Percentiles rank a stretch among this genome's conserved stretches.
Evolutionary conservation across 495 filamentous ascomycete genomes (phyloP).

Genomic region (Penicillium turbatum): DNA sequence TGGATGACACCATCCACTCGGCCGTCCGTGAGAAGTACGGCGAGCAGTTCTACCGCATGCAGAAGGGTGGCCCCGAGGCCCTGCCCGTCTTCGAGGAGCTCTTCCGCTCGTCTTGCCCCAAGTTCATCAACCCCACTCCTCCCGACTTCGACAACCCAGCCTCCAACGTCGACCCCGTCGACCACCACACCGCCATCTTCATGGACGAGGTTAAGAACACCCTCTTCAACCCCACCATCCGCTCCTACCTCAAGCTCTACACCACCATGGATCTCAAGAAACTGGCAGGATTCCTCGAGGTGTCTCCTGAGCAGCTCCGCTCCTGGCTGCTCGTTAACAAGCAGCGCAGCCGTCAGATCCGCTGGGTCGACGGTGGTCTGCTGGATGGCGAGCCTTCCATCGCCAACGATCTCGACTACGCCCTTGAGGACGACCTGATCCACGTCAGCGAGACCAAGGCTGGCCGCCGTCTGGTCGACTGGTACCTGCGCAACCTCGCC

Average conservation of each 20-base stretch:
- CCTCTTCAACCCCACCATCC: constrained; percentile 83
- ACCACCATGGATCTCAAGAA: constrained; percentile 99
- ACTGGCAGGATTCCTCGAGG: constrained; percentile 92
- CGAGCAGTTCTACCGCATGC: constrained; percentile 91
- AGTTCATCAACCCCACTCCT: constrained; percentile 97
- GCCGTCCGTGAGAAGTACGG: constrained; percentile 97
- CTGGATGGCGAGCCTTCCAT: constrained; percentile 89
- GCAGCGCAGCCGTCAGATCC: constrained; percentile 92
- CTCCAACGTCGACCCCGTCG: constrained; percentile 90
- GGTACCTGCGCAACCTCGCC: constrained; percentile 95
- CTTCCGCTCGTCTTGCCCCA: constrained; percentile 92
- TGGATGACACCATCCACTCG: constrained; percentile 98
- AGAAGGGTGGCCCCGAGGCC: constrained; percentile 90
- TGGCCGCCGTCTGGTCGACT: constrained; percentile 92
- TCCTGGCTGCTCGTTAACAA: constrained; percentile 93
- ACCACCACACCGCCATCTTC: constrained; percentile 95
- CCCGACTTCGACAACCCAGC: constrained; percentile 95
- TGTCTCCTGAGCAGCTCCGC: constrained; percentile 86
- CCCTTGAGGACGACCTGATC: constrained; percentile 93
- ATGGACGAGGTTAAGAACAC: constrained; percentile 99
- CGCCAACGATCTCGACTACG: constrained; percentile 92
- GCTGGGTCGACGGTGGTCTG: constrained; percentile 87
- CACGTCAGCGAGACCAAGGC: constrained; percentile 99
- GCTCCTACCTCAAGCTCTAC: constrained; percentile 97
- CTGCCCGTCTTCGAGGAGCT: constrained; percentile 96